A percentile compares a stretch with the other conserved stretches of the same genome.
Conservation (phyloP, 148 eudicot genomes). For the Linanthus parryae region DNA sequence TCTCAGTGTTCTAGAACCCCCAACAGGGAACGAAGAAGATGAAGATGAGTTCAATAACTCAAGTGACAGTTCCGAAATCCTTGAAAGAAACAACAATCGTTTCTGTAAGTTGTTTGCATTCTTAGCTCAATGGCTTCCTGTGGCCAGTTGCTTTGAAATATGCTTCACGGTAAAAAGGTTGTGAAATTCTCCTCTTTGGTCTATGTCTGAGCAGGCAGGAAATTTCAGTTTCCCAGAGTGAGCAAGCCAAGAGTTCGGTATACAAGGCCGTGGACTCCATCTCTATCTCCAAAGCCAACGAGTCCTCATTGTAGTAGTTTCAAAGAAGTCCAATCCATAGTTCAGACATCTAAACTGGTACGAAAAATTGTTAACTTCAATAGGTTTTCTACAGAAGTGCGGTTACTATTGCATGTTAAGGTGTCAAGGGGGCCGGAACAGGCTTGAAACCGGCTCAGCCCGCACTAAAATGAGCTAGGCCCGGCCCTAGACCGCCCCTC, state of each 20-base stretch:
- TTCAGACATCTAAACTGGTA: constrained; percentile 45
- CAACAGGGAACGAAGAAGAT: constrained; percentile 90
- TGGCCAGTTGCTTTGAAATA: not conserved
- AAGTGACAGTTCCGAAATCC: constrained; percentile 73
- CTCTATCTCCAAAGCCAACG: constrained; percentile 45
- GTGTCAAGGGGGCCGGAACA: no score
- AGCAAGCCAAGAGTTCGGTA: constrained; percentile 73
- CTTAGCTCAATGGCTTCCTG: not conserved
- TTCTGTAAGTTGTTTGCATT: constrained; percentile 46
- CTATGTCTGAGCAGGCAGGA: constrained; percentile 32
- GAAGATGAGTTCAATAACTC: constrained; percentile 65
- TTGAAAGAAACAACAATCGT: constrained; percentile 53
- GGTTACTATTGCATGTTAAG: no score
- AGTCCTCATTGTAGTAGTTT: constrained; percentile 33
- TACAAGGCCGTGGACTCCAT: constrained; percentile 61
- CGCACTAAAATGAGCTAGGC: no score
- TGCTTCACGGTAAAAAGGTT: no score
- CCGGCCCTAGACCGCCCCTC: no score
- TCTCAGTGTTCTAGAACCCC: constrained; percentile 87
- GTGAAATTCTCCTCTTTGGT: not conserved
- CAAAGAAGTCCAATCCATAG: constrained; percentile 49
- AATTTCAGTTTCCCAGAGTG: constrained; percentile 58
- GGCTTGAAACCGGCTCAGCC: no score
- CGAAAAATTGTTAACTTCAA: constrained; percentile 19
- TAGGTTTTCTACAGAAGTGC: no score